These are phyloP conservation scores for Aspergillus pseudonomiae DNA, from an alignment of 2,329 filamentous ascomycete genomes.

Conservation along the genomic window DNA sequence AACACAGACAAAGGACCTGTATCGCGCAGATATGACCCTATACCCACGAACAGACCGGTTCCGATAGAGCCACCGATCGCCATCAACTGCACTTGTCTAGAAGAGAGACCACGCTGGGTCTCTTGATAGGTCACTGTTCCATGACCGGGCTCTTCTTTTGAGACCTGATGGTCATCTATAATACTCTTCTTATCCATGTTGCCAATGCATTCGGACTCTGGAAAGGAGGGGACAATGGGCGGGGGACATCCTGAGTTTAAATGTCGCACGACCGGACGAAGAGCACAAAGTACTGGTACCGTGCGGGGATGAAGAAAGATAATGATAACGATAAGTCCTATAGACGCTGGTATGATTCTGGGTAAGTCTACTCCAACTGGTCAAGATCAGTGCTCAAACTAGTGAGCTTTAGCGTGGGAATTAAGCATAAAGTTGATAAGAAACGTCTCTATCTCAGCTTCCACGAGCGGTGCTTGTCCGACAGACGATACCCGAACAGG, in stretches of 20 bases:
- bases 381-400: neutral
- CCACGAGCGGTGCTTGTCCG: neutral
- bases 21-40: constrained; percentile 36
- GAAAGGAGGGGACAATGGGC: neutral
- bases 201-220: neutral
- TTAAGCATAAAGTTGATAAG: constrained; percentile 12
- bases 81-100: constrained; percentile 46
- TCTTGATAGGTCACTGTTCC: constrained; percentile 21
- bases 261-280: neutral
- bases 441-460: neutral
- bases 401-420: neutral
- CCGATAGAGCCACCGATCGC: constrained; percentile 45
- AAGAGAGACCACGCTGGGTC: constrained; percentile 40
- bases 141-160: constrained; percentile 15
- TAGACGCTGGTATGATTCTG: neutral
- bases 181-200: constrained; percentile 28
- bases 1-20: constrained; percentile 40
- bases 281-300: neutral
- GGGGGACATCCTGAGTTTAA: neutral
- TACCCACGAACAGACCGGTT: constrained; percentile 39
- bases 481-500: constrained; percentile 5
- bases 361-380: neutral
- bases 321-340: too few species aligned
- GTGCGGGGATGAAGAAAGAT: neutral
- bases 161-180: constrained; percentile 13